Percentiles rank a stretch among this genome's conserved stretches.
Evolutionary conservation across 805 yeast species (phyloP).

Genomic region (Kodamaea hsintzibuensis): DNA sequence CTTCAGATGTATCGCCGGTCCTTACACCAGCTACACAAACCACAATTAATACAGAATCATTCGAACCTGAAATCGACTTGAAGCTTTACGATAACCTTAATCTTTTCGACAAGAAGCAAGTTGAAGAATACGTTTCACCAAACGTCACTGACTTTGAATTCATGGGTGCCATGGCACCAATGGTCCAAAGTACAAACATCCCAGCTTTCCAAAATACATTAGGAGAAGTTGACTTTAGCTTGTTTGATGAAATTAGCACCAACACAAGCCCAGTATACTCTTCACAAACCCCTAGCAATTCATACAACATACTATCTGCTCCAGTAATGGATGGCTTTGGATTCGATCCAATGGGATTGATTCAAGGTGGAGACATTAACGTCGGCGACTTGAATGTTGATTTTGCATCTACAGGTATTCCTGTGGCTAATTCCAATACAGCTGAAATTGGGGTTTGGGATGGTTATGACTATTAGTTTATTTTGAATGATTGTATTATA

Average conservation of each 20-base stretch:
- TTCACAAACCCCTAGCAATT: not conserved
- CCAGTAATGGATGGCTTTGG: slow-evolving; percentile 1
- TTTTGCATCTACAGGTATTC: not conserved
- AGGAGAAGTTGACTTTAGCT: not conserved
- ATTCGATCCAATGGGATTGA: not conserved
- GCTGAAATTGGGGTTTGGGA: not conserved
- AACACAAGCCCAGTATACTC: not conserved
- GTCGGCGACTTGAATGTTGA: slow-evolving; percentile 8
- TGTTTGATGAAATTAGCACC: not conserved
- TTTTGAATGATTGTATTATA: not conserved
- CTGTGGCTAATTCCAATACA: not conserved
- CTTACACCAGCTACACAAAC: slow-evolving; percentile 2
- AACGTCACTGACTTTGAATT: not conserved
- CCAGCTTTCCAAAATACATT: not conserved
- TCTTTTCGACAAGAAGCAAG: not conserved
- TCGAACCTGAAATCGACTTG: not conserved
- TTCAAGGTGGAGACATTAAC: slow-evolving; percentile 3
- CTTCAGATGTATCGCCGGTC: slow-evolving; percentile 2
- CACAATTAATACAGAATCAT: not conserved
- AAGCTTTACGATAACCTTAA: not conserved
- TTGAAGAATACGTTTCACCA: not conserved
- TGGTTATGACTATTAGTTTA: not conserved
- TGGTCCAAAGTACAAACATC: not conserved
- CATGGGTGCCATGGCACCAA: not conserved
- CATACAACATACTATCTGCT: not conserved